Evolutionary conservation across 371 early-diverging fungal species (phyloP).

Genomic region (Mucor irregularis): DNA sequence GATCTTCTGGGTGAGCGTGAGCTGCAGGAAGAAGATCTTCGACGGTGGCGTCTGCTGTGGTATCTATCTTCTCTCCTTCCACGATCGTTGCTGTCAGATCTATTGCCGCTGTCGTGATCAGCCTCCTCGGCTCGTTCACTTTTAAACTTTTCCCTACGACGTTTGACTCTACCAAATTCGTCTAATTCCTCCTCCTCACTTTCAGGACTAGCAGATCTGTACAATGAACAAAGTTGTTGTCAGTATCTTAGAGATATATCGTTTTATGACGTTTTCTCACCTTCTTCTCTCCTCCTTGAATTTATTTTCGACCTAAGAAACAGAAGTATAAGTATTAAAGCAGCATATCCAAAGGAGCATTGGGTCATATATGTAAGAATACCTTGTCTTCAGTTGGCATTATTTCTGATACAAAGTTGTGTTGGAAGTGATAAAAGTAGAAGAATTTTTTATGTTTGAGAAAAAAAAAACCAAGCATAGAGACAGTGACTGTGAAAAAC

Average conservation of each 20-base stretch:
- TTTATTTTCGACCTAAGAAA: background rate
- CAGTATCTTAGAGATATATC: background rate
- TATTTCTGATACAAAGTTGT: no score
- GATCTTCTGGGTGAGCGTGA: slow-evolving; percentile 26
- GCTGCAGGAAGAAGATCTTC: slow-evolving; percentile 30
- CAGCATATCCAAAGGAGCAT: background rate
- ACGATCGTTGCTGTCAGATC: slow-evolving; percentile 28
- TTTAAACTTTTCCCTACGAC: slow-evolving; percentile 41
- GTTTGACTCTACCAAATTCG: slow-evolving; percentile 50
- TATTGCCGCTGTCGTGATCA: slow-evolving; percentile 85
- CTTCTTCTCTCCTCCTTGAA: background rate
- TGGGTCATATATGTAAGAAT: background rate
- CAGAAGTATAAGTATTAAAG: background rate
- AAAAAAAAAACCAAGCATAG: no score
- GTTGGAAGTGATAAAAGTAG: no score
- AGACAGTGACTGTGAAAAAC: no score
- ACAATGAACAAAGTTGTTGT: background rate
- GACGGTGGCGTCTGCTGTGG: slow-evolving; percentile 17
- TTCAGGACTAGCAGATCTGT: slow-evolving; percentile 15
- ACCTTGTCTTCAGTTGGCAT: background rate
- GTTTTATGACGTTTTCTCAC: background rate
- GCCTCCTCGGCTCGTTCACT: slow-evolving; percentile 39
- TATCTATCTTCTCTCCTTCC: slow-evolving; percentile 16
- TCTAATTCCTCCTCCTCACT: slow-evolving; percentile 46
- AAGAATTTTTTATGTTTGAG: no score